These are phyloP conservation scores for Sporothrix euskadiensis DNA, from an alignment of 2,329 filamentous ascomycete species.

Conservation along the genomic window DNA sequence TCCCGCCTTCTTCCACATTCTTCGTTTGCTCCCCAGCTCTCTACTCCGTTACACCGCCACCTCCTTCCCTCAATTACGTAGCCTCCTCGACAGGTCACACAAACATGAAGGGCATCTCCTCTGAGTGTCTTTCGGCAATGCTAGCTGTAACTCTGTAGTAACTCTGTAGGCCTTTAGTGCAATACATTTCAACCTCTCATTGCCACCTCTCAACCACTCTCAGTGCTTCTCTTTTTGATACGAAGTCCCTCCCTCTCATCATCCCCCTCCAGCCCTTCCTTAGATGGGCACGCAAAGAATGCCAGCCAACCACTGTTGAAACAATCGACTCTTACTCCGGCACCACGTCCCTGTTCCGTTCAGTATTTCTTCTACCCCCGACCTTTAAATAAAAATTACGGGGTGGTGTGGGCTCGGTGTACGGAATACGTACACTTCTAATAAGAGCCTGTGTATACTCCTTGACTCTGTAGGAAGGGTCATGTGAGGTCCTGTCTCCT, in stretches of 20 bases:
- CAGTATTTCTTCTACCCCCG: not conserved
- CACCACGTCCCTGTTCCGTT: not conserved
- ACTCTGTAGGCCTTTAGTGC: not conserved
- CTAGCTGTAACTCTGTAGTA: constrained; percentile 11
- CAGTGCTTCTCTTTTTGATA: not conserved
- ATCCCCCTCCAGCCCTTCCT: not conserved
- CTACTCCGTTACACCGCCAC: not conserved
- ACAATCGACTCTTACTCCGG: not conserved
- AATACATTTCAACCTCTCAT: not conserved
- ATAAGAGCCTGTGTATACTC: not conserved
- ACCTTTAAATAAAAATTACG: not conserved
- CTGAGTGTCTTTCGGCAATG: constrained; percentile 8
- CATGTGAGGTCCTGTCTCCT: not conserved
- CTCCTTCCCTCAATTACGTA: not conserved
- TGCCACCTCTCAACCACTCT: constrained; percentile 2
- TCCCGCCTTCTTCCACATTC: not conserved
- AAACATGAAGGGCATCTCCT: not conserved
- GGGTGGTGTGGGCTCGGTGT: constrained; percentile 14
- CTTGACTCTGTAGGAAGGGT: not conserved
- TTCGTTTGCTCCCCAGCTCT: not conserved
- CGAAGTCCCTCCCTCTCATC: not conserved
- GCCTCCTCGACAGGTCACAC: not conserved
- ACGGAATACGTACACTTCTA: not conserved
- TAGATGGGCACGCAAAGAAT: not conserved
- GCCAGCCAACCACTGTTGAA: constrained; percentile 11